These are phyloP conservation scores for Trichoderma sp. DNA, from an alignment of 2,329 filamentous ascomycete genomes.

Conservation along the genomic window DNA sequence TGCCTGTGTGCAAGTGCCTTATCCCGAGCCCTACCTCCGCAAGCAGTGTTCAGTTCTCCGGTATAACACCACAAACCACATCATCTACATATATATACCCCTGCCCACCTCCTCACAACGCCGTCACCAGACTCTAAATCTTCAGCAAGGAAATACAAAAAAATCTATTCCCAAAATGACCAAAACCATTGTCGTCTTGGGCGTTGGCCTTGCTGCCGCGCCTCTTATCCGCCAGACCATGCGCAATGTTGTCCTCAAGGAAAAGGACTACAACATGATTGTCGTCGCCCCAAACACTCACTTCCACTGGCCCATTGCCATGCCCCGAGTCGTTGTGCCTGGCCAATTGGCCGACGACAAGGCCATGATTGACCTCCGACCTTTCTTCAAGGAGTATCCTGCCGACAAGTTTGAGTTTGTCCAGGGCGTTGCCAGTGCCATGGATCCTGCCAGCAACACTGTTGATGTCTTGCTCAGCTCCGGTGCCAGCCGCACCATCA, in stretches of 20 bases:
- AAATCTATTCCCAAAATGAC: background rate
- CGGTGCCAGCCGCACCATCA: conserved; percentile 38
- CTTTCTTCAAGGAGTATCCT: conserved; percentile 52
- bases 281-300: conserved; percentile 51
- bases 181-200: conserved; percentile 50
- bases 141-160: background rate
- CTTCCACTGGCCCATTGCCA: conserved; percentile 52
- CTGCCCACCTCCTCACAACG: background rate
- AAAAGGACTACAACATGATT: conserved; percentile 45
- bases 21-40: background rate
- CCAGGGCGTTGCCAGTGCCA: conserved; percentile 46
- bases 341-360: conserved; percentile 47
- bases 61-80: background rate
- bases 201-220: conserved; percentile 49
- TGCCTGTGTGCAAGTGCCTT: background rate
- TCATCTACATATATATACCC: background rate
- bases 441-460: conserved; percentile 45
- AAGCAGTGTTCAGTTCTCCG: background rate
- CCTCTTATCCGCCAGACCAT: conserved; percentile 54
- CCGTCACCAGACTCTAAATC: background rate
- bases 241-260: conserved; percentile 43
- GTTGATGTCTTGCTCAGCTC: conserved; percentile 44
- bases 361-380: conserved; percentile 37
- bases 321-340: conserved; percentile 50
- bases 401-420: conserved; percentile 53